Evolutionary conservation across 1,139 yeast genomes (phyloP), one percentile per base, ranked within the genome.

Genomic region (Spathaspora sp.): DNA sequence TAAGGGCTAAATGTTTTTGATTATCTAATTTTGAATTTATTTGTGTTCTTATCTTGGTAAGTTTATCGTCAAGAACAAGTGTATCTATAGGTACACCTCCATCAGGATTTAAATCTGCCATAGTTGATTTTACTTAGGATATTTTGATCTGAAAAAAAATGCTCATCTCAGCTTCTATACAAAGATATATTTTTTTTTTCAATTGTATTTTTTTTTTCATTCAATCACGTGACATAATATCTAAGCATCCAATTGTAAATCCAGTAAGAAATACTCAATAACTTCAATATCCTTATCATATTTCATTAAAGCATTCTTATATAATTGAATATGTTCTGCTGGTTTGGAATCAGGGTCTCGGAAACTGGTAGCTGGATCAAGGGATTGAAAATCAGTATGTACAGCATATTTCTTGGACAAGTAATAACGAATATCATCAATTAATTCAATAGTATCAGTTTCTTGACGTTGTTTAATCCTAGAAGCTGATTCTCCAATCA

Each of bases 341-440:
- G 45, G 42, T 9, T 46, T 46, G 6, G 57, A 60, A 2, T 52
- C 56, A 27, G 43, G 26, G 38, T 39, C 50, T 26, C 47, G 42
- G 37, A 53, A 54, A 6, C 63, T 58, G 13, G 24, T 34, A 27
- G 57, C 50, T 5, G 69, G 70, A 39, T 64, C 67, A 43, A 65
- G 64, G 33, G 67, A 72, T 36, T 57, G 54, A 18, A 57, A 56
- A 25, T 64, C 70, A 31, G 68, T 72, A 46, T 60, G 59, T 3
- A 65, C 65, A 0, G 65, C 62, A 51, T 77, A 76, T 52, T 78
- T 80, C 56, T 76, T 74, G 2, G 76, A 65, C 46, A 87, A 62
- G 53, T 82, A 85, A 61, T 76, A 87, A 50, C 91, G 70, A 9
- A 87, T 82, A 64, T 87, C 95, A 64, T 87, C 95, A 37, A 87